Conservation (phyloP, 2,329 filamentous ascomycete species). For the Botrytis elliptica region DNA sequence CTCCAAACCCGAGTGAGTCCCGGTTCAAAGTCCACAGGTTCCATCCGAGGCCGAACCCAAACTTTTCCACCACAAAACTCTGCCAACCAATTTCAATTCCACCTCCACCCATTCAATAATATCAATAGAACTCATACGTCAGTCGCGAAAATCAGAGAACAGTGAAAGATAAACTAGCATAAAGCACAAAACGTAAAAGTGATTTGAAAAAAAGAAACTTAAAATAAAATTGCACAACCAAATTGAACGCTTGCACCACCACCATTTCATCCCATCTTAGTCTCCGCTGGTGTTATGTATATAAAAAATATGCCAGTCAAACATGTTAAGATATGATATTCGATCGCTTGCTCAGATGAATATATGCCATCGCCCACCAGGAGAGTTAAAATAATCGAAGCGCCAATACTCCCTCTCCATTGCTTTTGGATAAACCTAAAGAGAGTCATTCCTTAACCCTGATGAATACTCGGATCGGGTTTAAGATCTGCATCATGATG, state of each 20-base stretch:
- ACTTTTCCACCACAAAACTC: background rate
- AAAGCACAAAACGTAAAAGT: background rate
- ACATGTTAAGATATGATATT: background rate
- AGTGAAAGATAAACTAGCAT: background rate
- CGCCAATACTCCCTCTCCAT: background rate
- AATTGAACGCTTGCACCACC: background rate
- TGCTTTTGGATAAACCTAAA: background rate
- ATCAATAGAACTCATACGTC: background rate
- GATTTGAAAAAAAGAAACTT: background rate
- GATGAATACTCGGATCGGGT: slow-evolving; percentile 6
- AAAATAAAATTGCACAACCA: background rate
- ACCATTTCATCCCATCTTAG: background rate
- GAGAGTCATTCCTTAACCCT: background rate
- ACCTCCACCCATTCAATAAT: background rate
- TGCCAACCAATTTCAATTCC: background rate
- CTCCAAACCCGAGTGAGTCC: background rate
- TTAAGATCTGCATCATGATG: slow-evolving; percentile 9
- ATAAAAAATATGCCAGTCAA: background rate
- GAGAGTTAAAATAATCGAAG: background rate
- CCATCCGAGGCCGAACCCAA: background rate
- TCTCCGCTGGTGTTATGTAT: background rate
- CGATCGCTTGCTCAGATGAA: background rate
- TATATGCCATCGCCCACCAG: background rate
- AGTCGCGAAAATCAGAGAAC: background rate
- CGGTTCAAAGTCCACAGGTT: background rate